Evolutionary conservation across 306 rosid genomes (phyloP).

Genomic region (Pterocarpus santalinus): DNA sequence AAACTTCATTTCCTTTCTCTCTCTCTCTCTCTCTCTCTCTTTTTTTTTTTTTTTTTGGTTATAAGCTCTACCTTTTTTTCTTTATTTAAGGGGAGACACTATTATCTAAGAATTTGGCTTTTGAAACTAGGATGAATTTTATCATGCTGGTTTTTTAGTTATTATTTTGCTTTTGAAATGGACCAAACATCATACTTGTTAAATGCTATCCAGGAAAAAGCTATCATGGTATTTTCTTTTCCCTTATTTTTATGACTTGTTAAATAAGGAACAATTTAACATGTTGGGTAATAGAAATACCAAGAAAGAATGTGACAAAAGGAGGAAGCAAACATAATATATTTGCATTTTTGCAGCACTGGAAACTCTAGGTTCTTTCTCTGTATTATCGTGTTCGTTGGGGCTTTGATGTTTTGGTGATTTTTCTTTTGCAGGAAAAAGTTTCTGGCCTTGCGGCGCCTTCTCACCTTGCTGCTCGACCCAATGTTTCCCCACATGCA

Average conservation of each 20-base stretch:
- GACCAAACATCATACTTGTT: slow-evolving; percentile 12
- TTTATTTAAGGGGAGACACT: neutral
- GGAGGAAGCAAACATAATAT: slow-evolving; percentile 18
- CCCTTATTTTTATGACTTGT: neutral
- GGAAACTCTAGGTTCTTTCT: neutral
- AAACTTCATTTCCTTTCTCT: too few species aligned
- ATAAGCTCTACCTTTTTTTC: too few species aligned
- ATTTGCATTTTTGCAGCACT: neutral
- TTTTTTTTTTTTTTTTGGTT: too few species aligned
- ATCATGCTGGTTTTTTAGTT: neutral
- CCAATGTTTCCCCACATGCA: slow-evolving; percentile 59
- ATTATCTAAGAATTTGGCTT: too few species aligned
- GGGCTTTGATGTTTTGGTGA: neutral
- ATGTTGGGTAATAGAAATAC: slow-evolving; percentile 4
- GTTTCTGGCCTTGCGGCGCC: slow-evolving; percentile 55
- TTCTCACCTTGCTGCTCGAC: slow-evolving; percentile 59
- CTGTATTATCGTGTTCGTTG: neutral
- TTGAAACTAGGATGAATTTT: neutral
- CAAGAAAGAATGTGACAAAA: neutral
- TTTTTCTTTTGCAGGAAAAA: slow-evolving; percentile 62
- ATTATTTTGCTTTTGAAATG: neutral
- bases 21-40: too few species aligned
- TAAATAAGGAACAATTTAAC: neutral
- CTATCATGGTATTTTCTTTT: neutral
- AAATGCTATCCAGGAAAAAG: neutral